These are phyloP conservation scores for Phytophthora idaei DNA, from an alignment of 352 stramenopile genomes.

Conservation along the genomic window DNA sequence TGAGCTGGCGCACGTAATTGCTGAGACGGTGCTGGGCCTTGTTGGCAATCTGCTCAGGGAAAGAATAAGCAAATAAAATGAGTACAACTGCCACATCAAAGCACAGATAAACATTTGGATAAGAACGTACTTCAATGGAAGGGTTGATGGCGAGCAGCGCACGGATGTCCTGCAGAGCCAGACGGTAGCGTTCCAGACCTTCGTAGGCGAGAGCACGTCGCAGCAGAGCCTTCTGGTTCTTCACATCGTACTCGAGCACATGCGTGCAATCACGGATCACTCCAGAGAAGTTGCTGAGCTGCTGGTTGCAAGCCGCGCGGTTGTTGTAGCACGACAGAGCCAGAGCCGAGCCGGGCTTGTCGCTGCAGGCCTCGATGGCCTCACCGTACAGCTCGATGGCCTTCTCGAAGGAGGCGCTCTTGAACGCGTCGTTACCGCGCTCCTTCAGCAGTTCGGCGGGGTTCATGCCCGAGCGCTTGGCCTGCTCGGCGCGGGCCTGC, in stretches of 20 bases:
- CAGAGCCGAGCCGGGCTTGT: slow-evolving; percentile 78
- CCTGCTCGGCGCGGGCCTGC: slow-evolving; percentile 62
- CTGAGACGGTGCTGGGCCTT: slow-evolving; percentile 90
- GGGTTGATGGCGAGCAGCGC: slow-evolving; percentile 87
- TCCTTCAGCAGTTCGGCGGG: slow-evolving; percentile 93
- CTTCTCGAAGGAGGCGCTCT: slow-evolving; percentile 88
- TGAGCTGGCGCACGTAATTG: slow-evolving; percentile 87
- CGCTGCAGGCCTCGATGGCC: slow-evolving; percentile 83
- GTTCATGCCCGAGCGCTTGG: slow-evolving; percentile 76
- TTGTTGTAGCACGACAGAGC: slow-evolving; percentile 95
- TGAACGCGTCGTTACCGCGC: slow-evolving; percentile 94
- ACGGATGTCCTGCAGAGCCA: slow-evolving; percentile 89
- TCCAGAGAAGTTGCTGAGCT: slow-evolving; percentile 96
- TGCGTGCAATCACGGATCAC: slow-evolving; percentile 95
- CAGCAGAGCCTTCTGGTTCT: slow-evolving; percentile 96
- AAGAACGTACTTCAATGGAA: slow-evolving; percentile 75
- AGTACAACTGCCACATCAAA: slow-evolving; percentile 1
- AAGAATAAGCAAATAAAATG: slow-evolving; percentile 4
- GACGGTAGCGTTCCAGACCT: slow-evolving; percentile 93
- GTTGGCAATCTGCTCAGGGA: slow-evolving; percentile 69
- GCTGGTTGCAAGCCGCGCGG: slow-evolving; percentile 96
- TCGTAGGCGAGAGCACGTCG: slow-evolving; percentile 95
- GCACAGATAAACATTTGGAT: neutral
- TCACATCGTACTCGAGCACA: slow-evolving; percentile 93
- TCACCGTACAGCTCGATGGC: slow-evolving; percentile 94